Evolutionary conservation across 2,329 filamentous ascomycete species (phyloP), one percentile per base, ranked within the genome.

Genomic region (Dryadomyces quercus-mongolicae): DNA sequence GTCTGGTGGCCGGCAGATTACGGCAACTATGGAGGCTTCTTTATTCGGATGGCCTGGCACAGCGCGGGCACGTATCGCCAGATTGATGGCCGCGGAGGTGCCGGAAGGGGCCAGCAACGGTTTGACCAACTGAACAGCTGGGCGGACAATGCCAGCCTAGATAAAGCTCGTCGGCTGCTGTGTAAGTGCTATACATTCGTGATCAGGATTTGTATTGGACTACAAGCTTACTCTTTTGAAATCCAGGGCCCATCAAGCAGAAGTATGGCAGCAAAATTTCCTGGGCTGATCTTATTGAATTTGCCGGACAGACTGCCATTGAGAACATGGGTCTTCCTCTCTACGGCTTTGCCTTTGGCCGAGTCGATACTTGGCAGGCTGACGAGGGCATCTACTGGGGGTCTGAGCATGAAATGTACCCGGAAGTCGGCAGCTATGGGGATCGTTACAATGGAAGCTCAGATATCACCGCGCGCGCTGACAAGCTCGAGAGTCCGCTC

Each of bases 261-360:
- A 90, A 90, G 76, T 90, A 90, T 60, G 86, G 86, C 66, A 81
- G 80, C 75, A 88, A 85, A 74, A 85, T 90, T 68, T 89, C 86
- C 0, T 90, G 86, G 86, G 82, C 85, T 18, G 86, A 90, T 65
- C 70, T 90, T 55, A 67, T 85, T 49, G 74, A 88, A 54, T 77
- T 90, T 53, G 78, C 84, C 31, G 86, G 86, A 60, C 89, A 89
- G 66, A 84, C 88, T 16, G 85, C 86, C 50, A 75, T 90, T 59
- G 86, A 90, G 71, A 80, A 78, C 58, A 88, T 88, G 83, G 86
- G 84, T 56, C 78, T 86, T 70, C 78, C 82, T 70, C 82, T 85
- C 42, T 82, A 85, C 58, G 86, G 86, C 59, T 90, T 89, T 61
- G 82, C 81, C 47, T 85, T 78, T 66, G 86, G 86, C 55, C 86